Evolutionary conservation across 768 basidiomycete species (phyloP).

Genomic region (Hypholoma fasciculare): DNA sequence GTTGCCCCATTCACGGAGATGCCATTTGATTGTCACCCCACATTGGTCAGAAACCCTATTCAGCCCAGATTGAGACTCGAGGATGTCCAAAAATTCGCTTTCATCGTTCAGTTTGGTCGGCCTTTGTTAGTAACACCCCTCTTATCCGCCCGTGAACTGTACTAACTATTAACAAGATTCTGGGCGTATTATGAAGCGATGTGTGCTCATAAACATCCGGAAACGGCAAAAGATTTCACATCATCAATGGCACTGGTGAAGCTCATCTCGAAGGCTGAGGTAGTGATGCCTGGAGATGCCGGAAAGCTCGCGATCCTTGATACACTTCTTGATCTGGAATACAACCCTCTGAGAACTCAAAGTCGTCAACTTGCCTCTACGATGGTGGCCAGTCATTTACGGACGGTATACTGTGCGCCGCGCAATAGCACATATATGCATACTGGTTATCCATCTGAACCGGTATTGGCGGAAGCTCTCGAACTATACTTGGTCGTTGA

Average conservation of each 20-base stretch:
- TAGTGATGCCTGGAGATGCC: neutral
- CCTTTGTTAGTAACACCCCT: slow-evolving; percentile 11
- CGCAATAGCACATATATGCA: slow-evolving; percentile 18
- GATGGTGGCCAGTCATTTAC: slow-evolving; percentile 27
- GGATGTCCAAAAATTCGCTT: slow-evolving; percentile 6
- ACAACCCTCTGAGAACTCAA: slow-evolving; percentile 7
- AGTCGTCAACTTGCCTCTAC: neutral
- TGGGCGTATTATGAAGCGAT: slow-evolving; percentile 8
- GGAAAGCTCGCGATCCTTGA: slow-evolving; percentile 14
- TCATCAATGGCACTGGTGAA: neutral
- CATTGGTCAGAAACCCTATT: neutral
- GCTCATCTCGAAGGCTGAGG: neutral
- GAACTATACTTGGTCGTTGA: neutral
- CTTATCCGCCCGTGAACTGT: neutral
- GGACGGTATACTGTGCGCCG: slow-evolving; percentile 25
- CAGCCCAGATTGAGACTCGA: neutral
- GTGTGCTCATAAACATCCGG: neutral
- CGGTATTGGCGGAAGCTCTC: slow-evolving; percentile 33
- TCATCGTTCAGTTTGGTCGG: slow-evolving; percentile 13
- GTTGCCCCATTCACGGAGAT: slow-evolving; percentile 11
- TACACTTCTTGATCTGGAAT: slow-evolving; percentile 10
- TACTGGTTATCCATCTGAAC: slow-evolving; percentile 32
- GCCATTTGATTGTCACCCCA: slow-evolving; percentile 14
- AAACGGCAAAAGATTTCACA: neutral
- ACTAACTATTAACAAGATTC: slow-evolving; percentile 8